A percentile compares a stretch with the other conserved stretches of the same genome.
Conservation (phyloP, 371 early-diverging fungal species). For the Mucor circinelloides region DNA sequence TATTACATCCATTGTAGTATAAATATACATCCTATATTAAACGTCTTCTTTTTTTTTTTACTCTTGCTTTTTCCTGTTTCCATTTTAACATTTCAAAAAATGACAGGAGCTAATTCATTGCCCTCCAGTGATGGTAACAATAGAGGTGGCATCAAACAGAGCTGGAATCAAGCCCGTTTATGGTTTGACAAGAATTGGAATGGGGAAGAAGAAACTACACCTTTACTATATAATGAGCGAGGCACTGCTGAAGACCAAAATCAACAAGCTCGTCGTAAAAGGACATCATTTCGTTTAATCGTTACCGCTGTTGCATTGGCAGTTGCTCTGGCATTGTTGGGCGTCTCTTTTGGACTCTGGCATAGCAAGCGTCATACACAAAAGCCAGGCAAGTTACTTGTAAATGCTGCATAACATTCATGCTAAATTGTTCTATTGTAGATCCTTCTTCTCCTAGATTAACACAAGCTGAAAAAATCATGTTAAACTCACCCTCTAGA, state of each 20-base stretch:
- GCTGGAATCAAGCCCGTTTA: slow-evolving; percentile 20
- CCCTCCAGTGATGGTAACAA: neutral
- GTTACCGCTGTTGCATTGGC: slow-evolving; percentile 15
- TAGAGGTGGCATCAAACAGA: neutral
- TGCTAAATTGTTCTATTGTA: no score
- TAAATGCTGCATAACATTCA: no score
- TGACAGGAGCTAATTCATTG: slow-evolving; percentile 8
- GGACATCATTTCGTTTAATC: slow-evolving; percentile 17
- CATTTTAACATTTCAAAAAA: neutral
- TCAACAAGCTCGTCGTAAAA: slow-evolving; percentile 18
- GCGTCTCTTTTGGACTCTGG: slow-evolving; percentile 47
- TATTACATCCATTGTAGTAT: no score
- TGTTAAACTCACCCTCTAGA: slow-evolving; percentile 18
- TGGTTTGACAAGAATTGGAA: slow-evolving; percentile 55
- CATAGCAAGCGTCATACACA: slow-evolving; percentile 24
- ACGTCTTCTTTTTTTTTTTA: no score
- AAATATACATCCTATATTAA: no score
- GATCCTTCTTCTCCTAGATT: neutral
- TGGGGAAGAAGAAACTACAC: slow-evolving; percentile 47
- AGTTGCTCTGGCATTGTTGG: slow-evolving; percentile 35
- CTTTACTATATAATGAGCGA: slow-evolving; percentile 32
- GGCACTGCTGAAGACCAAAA: slow-evolving; percentile 20
- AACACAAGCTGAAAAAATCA: slow-evolving; percentile 12
- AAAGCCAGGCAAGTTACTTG: neutral
- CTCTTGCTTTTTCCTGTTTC: no score